phyloP scores from a whole-genome alignment of 345 rosid genomes.

The Psidium guajava region DNA sequence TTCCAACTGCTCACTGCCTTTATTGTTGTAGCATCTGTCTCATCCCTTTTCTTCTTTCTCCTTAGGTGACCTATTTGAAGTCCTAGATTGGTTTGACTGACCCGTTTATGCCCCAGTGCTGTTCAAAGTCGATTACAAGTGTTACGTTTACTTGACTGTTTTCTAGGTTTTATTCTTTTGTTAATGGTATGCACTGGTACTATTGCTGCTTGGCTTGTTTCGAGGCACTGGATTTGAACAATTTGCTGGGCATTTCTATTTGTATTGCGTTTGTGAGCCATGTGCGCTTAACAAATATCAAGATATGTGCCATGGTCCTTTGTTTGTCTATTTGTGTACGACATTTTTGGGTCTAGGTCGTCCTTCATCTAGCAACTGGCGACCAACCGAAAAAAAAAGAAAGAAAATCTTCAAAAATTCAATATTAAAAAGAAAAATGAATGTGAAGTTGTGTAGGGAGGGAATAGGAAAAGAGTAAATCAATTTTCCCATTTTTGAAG shows the following conservation, averaged over 20 bases:
- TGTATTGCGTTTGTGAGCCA: constrained; percentile 94
- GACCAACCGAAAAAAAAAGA: too few relatives aligned
- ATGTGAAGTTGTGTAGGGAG: too few relatives aligned
- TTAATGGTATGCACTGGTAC: constrained; percentile 33
- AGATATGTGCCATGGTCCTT: constrained; percentile 87
- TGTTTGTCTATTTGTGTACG: constrained; percentile 75
- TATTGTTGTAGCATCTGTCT: constrained; percentile 80
- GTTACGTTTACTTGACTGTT: too few relatives aligned
- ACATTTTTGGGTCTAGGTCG: constrained; percentile 69
- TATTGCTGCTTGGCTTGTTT: constrained; percentile 79
- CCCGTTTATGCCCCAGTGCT: constrained; percentile 76
- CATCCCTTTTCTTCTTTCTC: constrained; percentile 80
- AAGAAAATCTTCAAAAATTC: too few relatives aligned
- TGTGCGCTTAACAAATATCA: constrained; percentile 89
- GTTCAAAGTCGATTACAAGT: constrained; percentile 46
- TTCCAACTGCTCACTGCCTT: constrained; percentile 83
- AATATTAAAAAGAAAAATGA: too few relatives aligned
- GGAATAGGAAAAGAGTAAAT: too few relatives aligned
- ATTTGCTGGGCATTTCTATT: constrained; percentile 76
- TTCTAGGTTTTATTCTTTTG: neutral
- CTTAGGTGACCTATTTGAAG: constrained; percentile 46
- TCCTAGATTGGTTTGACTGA: constrained; percentile 63
- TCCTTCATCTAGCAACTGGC: too few relatives aligned
- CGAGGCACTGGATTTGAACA: constrained; percentile 97
- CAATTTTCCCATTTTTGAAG: too few relatives aligned